Base-by-base conservation (phyloP, 208 protist genomes). In the Novymonas esmeraldas region DNA sequence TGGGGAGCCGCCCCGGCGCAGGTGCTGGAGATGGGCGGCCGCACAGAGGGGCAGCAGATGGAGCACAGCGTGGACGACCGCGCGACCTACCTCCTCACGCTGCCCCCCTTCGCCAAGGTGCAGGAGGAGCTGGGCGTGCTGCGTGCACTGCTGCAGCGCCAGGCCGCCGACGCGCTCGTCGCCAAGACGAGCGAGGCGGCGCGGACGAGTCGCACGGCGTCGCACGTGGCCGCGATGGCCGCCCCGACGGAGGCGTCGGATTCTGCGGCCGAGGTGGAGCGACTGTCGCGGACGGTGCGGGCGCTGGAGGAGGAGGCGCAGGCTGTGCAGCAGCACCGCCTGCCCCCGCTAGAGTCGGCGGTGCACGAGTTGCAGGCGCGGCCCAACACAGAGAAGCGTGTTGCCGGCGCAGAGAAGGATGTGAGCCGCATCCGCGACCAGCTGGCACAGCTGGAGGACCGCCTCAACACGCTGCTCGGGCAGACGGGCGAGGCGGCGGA, bases 71-170 rank as follows among this genome's bases (percentile, higher is more conserved):
- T 83, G n/a, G 71, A 87, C 44, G 80, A 85, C 29, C 82, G 85
- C 52, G 79, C 78, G 26, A 46, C 20, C n/a, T 95, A 81, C 64
- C 51, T 93, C 10, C 79, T 86, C 64, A 82, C 81, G 14, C 72
- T 95, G 63, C 81, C 83, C 0, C 67, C 83, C 24, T 92, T 95
- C 60, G 50, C 45, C 2, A 76, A 61, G n/a, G 24, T 94, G 31
- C 81, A 66, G 28, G 85, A 92, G 33, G 87, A 94, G 67, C 26
- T 94, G 59, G 81, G 88, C 3, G 81, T 89, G 36, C 29, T 93
- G 62, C 78, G 84, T 13, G 58, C 66, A n/a, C 77, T 91, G 61
- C 41, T 90, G 31, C 78, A 85, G 71, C 72, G 83, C 16, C 85
- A 90, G 62, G 70, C 84, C 13, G 67, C 78, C 1, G 87, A 90